A percentile compares a stretch with the other conserved stretches of the same genome.
Conservation (phyloP, 495 filamentous ascomycete genomes). For the Aspergillus saccharolyticus region DNA sequence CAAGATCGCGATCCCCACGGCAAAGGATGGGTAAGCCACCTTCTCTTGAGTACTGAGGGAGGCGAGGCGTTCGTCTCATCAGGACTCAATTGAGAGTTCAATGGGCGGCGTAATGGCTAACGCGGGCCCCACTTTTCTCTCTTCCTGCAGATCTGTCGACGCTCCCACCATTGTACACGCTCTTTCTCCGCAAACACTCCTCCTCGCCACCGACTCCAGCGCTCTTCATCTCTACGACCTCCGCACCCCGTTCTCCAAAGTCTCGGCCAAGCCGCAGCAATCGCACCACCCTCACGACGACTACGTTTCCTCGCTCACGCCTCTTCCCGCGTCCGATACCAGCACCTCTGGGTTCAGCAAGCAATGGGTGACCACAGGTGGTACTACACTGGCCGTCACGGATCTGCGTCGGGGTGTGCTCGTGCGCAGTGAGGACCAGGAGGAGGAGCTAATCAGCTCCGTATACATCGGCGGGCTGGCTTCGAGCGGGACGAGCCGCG, state of each 20-base stretch:
- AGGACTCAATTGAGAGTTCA: slow-evolving; percentile 4
- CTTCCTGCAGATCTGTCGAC: slow-evolving; percentile 55
- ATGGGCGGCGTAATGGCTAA: slow-evolving; percentile 7
- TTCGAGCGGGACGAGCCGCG: slow-evolving; percentile 56
- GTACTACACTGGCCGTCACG: slow-evolving; percentile 80
- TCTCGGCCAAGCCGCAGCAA: slow-evolving; percentile 60
- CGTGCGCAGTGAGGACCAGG: slow-evolving; percentile 84
- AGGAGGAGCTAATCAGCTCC: slow-evolving; percentile 82
- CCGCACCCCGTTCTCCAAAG: slow-evolving; percentile 55
- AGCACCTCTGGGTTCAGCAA: slow-evolving; percentile 82
- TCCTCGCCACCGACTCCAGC: slow-evolving; percentile 86
- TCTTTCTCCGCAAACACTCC: slow-evolving; percentile 79
- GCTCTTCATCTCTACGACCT: slow-evolving; percentile 88
- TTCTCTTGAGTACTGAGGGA: slow-evolving; percentile 2
- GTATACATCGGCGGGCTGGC: slow-evolving; percentile 64
- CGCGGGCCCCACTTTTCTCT: not conserved
- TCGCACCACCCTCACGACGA: slow-evolving; percentile 84
- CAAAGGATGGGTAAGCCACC: slow-evolving; percentile 35
- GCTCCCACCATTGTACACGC: slow-evolving; percentile 70
- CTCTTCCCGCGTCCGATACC: slow-evolving; percentile 69
- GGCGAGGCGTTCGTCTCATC: not conserved
- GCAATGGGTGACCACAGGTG: slow-evolving; percentile 89
- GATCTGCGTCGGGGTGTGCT: slow-evolving; percentile 80
- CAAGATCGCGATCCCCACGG: slow-evolving; percentile 54
- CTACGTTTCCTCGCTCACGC: slow-evolving; percentile 84